A percentile compares a stretch with the other conserved stretches of the same genome.
Evolutionary conservation across 108 stramenopile genomes (phyloP).

Genomic region (Cylindrotheca fusiformis): DNA sequence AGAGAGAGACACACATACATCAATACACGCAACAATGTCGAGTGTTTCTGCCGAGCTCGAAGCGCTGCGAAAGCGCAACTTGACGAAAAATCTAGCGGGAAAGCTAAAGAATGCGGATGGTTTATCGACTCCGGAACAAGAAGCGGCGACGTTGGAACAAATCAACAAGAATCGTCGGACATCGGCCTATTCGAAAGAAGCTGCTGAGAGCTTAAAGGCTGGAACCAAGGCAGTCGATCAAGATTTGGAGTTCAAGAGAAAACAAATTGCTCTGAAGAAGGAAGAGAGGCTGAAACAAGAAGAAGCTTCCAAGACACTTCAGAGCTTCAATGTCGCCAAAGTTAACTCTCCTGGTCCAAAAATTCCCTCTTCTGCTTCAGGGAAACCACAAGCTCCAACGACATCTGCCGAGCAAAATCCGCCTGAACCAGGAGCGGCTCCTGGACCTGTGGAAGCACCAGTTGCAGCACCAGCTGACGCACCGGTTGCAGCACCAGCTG

Average conservation of each 20-base stretch:
- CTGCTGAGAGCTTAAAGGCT: slow-evolving; percentile 18
- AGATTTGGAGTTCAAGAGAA: slow-evolving; percentile 13
- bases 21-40: slow-evolving; percentile 18
- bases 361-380: not conserved
- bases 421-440: not conserved
- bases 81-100: slow-evolving; percentile 26
- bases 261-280: slow-evolving; percentile 16
- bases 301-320: slow-evolving; percentile 21
- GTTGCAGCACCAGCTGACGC: not conserved
- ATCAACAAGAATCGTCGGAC: slow-evolving; percentile 6
- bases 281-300: slow-evolving; percentile 18
- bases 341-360: not conserved
- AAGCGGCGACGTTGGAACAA: slow-evolving; percentile 15
- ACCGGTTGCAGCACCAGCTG: not conserved
- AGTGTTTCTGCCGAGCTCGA: slow-evolving; percentile 34
- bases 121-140: slow-evolving; percentile 38
- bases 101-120: slow-evolving; percentile 33
- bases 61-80: slow-evolving; percentile 20
- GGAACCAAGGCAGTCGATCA: slow-evolving; percentile 25
- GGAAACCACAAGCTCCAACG: not conserved
- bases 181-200: slow-evolving; percentile 26
- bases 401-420: slow-evolving; percentile 9
- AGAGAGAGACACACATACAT: not conserved
- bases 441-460: not conserved
- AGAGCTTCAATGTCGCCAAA: slow-evolving; percentile 18